A percentile compares a stretch with the other conserved stretches of the same genome.
phyloP scores from a whole-genome alignment of 2,329 filamentous ascomycete genomes.

The Daldinia sp. region DNA sequence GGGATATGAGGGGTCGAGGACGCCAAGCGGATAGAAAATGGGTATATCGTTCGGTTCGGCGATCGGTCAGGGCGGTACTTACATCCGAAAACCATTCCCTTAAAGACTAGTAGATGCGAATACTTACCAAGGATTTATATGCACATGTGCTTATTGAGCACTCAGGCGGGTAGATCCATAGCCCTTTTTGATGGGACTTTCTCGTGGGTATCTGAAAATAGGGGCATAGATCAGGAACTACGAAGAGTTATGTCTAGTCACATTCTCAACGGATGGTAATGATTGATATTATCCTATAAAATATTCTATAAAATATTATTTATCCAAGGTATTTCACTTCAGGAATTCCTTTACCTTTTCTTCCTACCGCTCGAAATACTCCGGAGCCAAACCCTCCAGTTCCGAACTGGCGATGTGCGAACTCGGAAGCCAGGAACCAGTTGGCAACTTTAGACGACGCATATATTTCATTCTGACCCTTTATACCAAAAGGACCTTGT shows the following conservation, averaged over 20 bases:
- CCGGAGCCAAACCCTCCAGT: slow-evolving; percentile 1
- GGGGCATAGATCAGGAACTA: too few species aligned
- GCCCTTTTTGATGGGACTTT: too few species aligned
- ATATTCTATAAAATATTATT: neutral
- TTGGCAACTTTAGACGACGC: slow-evolving; percentile 32
- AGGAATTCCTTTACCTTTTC: slow-evolving; percentile 17
- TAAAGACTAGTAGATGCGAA: neutral
- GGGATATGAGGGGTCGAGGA: neutral
- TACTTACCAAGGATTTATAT: neutral
- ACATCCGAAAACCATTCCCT: neutral
- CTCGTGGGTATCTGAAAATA: neutral
- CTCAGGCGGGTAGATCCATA: too few species aligned
- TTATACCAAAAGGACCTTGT: neutral
- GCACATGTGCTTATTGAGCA: too few species aligned
- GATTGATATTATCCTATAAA: too few species aligned
- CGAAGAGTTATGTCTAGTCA: too few species aligned
- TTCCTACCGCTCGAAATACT: slow-evolving; percentile 37
- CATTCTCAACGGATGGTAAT: too few species aligned
- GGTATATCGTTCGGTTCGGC: neutral
- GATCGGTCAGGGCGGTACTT: neutral
- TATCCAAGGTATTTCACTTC: neutral
- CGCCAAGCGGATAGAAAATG: too few species aligned
- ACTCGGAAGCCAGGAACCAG: slow-evolving; percentile 40
- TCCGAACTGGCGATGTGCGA: slow-evolving; percentile 31
- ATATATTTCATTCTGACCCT: slow-evolving; percentile 30